Base-by-base conservation (phyloP, 306 rosid genomes). In the Luffa acutangula region DNA sequence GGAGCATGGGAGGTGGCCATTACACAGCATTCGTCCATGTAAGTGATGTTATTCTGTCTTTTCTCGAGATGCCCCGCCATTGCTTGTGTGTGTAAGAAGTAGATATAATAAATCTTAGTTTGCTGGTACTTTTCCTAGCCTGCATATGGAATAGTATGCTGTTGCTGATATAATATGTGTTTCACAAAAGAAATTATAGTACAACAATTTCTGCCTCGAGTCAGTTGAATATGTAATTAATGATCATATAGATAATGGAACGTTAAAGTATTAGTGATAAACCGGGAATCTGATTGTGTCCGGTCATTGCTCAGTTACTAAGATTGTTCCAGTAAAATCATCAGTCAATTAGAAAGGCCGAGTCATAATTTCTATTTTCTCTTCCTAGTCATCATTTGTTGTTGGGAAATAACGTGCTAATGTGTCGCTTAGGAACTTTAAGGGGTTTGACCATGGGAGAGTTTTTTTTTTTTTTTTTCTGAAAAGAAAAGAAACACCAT, bases 1-100 rank as follows among this genome's bases (percentile, higher is more conserved):
- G 99, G 82, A 93, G 96, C 93, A 89, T 95, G 99, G 98, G 97
- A 77, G 99, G 98, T 69, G 98, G 99, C 78, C 99, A 95, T 81
- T 95, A 95, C 86, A 95, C 98, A 4, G 99, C 99, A 82, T 91
- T 90, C 87, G 97, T 93, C 85, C 97, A 95, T 83, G 99, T 93
- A 90, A 93, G 99, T 85, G 74, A 53, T 76, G 45, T 63, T 51
- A 74, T 59, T 72, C 25, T 14, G 45, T 21, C 45, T 34, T 20
- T 81, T 54, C 8, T 31, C 33, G 65, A 66, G 17, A 78, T 46
- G n/a, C 59, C 42, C 37, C 39, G 70, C 8, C 14, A 53, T 57
- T 72, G 25, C 36, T 21, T 58, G 64, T 20, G 9, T 42, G 34
- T 9, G 14, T 58, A 9, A 11, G 5, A 58, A 58, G 64, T 1